Percentiles rank a stretch among this genome's conserved stretches.
Evolutionary conservation across 2,329 filamentous ascomycete genomes (phyloP).

Genomic region (Monosporascus cannonballus): DNA sequence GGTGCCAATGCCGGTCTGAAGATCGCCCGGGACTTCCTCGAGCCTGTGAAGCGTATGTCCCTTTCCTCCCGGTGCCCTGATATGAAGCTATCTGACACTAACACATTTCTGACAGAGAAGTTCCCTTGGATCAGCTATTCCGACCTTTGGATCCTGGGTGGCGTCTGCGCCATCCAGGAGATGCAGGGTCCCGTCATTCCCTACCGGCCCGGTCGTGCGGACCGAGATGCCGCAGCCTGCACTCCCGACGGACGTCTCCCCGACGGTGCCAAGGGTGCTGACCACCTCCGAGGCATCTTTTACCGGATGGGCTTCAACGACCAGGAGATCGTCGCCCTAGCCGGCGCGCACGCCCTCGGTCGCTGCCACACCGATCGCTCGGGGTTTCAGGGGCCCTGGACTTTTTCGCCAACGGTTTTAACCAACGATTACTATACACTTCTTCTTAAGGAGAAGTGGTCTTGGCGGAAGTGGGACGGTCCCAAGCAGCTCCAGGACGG

Average conservation of each 20-base stretch:
- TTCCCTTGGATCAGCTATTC: conserved; percentile 97
- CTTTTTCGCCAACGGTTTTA: conserved; percentile 72
- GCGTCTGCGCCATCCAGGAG: conserved; percentile 84
- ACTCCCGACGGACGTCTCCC: conserved; percentile 86
- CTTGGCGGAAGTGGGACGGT: conserved; percentile 84
- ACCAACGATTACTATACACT: conserved; percentile 87
- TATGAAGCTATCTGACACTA: conserved; percentile 5
- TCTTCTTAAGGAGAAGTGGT: conserved; percentile 87
- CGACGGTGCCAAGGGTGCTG: conserved; percentile 70
- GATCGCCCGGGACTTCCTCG: conserved; percentile 83
- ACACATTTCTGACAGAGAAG: conserved; percentile 44
- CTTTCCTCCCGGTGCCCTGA: neutral
- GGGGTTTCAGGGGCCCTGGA: conserved; percentile 86
- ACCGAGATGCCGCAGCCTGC: conserved; percentile 76
- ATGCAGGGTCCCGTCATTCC: conserved; percentile 86
- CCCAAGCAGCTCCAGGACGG: conserved; percentile 80
- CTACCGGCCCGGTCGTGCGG: conserved; percentile 78
- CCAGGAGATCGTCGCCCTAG: conserved; percentile 88
- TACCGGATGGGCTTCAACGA: conserved; percentile 97
- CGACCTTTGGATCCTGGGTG: conserved; percentile 91
- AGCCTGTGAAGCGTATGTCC: conserved; percentile 73
- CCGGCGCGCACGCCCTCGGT: conserved; percentile 79
- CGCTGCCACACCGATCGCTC: conserved; percentile 86
- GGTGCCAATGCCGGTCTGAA: conserved; percentile 90
- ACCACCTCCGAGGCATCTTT: conserved; percentile 88